A percentile compares a stretch with the other conserved stretches of the same genome.
Evolutionary conservation across 352 stramenopile species (phyloP).

Genomic region (Pythium sukuiense): DNA sequence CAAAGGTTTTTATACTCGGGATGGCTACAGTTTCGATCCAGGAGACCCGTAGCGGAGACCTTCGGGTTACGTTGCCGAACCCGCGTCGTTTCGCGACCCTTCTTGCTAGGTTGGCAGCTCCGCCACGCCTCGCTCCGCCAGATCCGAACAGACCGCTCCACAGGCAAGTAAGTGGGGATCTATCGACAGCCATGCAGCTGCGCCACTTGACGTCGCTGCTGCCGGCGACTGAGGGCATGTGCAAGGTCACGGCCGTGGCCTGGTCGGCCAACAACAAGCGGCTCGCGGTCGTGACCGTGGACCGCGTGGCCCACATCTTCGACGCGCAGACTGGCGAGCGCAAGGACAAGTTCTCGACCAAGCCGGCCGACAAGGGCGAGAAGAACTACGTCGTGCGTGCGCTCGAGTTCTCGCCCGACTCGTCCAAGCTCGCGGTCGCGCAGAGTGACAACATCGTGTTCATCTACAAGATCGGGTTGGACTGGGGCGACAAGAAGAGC

Average conservation of each 20-base stretch:
- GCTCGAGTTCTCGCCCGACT: slow-evolving; percentile 93
- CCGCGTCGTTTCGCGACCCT: slow-evolving; percentile 46
- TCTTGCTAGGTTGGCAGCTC: background rate
- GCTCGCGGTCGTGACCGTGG: slow-evolving; percentile 91
- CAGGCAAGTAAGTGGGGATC: background rate
- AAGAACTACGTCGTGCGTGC: slow-evolving; percentile 94
- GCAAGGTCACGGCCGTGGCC: slow-evolving; percentile 91
- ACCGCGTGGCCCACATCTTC: slow-evolving; percentile 93
- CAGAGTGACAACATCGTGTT: slow-evolving; percentile 97
- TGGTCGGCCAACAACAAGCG: slow-evolving; percentile 93
- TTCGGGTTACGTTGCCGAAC: background rate
- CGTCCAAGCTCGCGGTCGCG: slow-evolving; percentile 92
- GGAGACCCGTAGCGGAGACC: background rate
- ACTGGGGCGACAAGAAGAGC: slow-evolving; percentile 95
- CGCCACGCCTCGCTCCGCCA: background rate
- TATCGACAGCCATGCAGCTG: slow-evolving; percentile 83
- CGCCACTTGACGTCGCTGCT: slow-evolving; percentile 90
- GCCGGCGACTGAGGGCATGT: slow-evolving; percentile 88
- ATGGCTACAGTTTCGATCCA: slow-evolving; percentile 2
- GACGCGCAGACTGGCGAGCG: slow-evolving; percentile 91
- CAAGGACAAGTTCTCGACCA: slow-evolving; percentile 96
- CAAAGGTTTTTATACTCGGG: background rate
- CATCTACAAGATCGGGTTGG: slow-evolving; percentile 94
- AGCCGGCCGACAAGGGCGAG: slow-evolving; percentile 92
- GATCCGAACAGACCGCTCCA: background rate